Conservation (phyloP, 2,329 filamentous ascomycete genomes). For the Cladosporium austrohemisphaericum region DNA sequence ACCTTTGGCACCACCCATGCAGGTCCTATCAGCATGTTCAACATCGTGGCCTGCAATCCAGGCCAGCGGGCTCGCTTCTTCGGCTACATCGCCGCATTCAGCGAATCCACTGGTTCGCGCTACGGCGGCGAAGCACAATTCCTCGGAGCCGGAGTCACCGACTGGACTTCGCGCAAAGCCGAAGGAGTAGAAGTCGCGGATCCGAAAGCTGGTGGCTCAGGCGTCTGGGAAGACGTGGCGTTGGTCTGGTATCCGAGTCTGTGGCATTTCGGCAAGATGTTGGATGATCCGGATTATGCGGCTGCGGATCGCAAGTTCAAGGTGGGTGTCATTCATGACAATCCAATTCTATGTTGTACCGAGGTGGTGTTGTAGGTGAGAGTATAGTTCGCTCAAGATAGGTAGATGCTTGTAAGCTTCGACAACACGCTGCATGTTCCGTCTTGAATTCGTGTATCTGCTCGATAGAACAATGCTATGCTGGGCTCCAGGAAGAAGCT, state of each 20-base stretch:
- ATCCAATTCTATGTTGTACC: constrained; percentile 23
- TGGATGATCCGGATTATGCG: constrained; percentile 25
- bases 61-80: constrained; percentile 18
- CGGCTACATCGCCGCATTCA: constrained; percentile 22
- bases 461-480: no score
- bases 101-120: constrained; percentile 17
- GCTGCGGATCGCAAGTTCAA: constrained; percentile 24
- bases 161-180: constrained; percentile 15
- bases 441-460: no score
- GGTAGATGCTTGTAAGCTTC: no score
- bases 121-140: constrained; percentile 20
- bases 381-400: no score
- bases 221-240: constrained; percentile 21
- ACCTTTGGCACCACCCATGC: constrained; percentile 17
- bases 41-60: constrained; percentile 21
- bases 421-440: no score
- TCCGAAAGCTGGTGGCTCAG: constrained; percentile 11
- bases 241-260: constrained; percentile 24
- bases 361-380: constrained; percentile 18
- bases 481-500: no score
- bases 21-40: constrained; percentile 23
- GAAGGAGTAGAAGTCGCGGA: constrained; percentile 13
- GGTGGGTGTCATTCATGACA: constrained; percentile 22
- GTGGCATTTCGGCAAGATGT: constrained; percentile 26
- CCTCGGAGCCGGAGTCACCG: constrained; percentile 16